Percentiles rank a stretch among this genome's conserved stretches.
Conservation (phyloP, 768 basidiomycete genomes). For the Cystofilobasidium macerans region DNA sequence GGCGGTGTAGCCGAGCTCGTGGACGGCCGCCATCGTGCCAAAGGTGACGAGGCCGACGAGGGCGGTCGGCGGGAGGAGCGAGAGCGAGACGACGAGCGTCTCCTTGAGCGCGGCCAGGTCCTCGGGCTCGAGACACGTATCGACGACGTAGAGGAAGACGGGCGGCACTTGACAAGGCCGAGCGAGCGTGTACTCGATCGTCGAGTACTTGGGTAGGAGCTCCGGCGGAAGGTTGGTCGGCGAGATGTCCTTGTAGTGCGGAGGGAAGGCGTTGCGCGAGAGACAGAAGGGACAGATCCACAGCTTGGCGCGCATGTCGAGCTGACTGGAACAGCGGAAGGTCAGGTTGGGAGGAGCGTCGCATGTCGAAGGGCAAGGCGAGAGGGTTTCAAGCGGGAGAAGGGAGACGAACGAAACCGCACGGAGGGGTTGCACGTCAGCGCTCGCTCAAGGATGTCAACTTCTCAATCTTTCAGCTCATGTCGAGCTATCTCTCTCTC, state of each 20-base stretch:
- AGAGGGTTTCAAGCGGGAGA: constrained; percentile 6
- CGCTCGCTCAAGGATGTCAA: no score
- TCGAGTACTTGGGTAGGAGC: constrained; percentile 93
- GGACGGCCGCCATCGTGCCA: constrained; percentile 99
- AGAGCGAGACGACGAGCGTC: constrained; percentile 85
- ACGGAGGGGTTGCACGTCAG: no score
- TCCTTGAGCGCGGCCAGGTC: constrained; percentile 92
- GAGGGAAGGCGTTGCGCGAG: constrained; percentile 89
- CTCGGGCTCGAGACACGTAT: constrained; percentile 83
- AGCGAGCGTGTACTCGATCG: constrained; percentile 96
- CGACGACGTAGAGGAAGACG: constrained; percentile 92
- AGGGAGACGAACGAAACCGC: no score
- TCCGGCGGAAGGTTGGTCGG: constrained; percentile 94
- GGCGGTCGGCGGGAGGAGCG: constrained; percentile 82
- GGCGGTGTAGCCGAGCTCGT: constrained; percentile 91
- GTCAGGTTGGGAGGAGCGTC: not conserved
- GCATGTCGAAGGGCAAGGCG: not conserved
- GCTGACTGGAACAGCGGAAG: constrained; percentile 80
- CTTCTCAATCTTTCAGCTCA: no score
- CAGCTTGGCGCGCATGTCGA: constrained; percentile 93
- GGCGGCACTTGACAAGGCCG: constrained; percentile 85
- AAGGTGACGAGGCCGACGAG: constrained; percentile 91
- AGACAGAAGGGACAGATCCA: constrained; percentile 99
- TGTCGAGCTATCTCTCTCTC: no score
- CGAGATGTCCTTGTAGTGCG: constrained; percentile 97